Conservation (phyloP, 176 grass and related monocot species). For the Oryza punctata region DNA sequence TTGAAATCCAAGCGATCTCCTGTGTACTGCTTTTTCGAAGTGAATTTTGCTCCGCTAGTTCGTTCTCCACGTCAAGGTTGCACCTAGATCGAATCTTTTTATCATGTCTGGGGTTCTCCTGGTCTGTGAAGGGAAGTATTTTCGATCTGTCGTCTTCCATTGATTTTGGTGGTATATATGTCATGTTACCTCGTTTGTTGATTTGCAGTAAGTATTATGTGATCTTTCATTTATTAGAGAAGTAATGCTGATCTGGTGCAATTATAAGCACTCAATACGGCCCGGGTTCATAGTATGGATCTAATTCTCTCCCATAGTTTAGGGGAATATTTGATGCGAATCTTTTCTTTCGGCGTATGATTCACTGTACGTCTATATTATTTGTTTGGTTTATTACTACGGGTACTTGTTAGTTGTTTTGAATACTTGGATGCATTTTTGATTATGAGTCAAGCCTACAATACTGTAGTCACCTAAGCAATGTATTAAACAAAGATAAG, state of each 20-base stretch:
- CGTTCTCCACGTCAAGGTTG: conserved; percentile 28
- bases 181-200: background rate
- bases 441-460: conserved; percentile 10
- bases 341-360: conserved; percentile 3
- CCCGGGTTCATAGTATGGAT: conserved; percentile 31
- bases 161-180: background rate
- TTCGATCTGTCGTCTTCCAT: background rate
- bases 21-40: background rate
- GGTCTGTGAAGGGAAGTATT: background rate
- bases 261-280: background rate
- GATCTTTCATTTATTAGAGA: background rate
- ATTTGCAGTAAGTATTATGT: background rate
- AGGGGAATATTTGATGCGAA: conserved; percentile 45
- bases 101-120: background rate
- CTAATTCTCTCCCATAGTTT: conserved; percentile 24
- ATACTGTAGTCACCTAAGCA: conserved; percentile 3
- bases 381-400: background rate
- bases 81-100: conserved; percentile 31
- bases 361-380: background rate
- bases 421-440: background rate
- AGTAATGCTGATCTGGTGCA: conserved; percentile 16
- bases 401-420: background rate
- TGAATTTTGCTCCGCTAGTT: background rate
- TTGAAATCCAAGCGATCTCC: background rate
- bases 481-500: conserved; percentile 11